Conservation (phyloP, 768 basidiomycete genomes). For the Cystofilobasidium capitatum region DNA sequence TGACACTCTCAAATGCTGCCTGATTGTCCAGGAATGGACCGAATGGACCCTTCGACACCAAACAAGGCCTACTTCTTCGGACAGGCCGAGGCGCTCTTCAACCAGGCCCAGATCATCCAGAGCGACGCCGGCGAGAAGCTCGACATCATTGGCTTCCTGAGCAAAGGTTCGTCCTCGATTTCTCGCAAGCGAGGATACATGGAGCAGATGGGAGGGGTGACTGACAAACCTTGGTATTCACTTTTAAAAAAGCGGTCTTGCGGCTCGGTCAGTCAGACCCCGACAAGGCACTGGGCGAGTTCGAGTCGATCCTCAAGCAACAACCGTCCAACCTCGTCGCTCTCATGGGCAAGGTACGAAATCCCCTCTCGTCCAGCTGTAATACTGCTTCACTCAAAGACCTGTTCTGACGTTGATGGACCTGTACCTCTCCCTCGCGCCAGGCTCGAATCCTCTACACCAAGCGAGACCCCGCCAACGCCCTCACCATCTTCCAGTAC, state of each 20-base stretch:
- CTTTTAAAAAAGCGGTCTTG: slow-evolving; percentile 54
- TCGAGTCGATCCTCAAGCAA: slow-evolving; percentile 64
- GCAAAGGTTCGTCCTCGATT: slow-evolving; percentile 4
- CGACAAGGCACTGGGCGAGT: slow-evolving; percentile 70
- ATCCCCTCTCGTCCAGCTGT: background rate
- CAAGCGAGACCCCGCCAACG: slow-evolving; percentile 61
- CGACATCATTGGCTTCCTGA: slow-evolving; percentile 19
- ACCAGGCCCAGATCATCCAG: slow-evolving; percentile 9
- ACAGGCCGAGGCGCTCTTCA: slow-evolving; percentile 4
- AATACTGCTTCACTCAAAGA: background rate
- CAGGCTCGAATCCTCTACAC: slow-evolving; percentile 80
- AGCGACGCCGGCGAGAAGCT: background rate
- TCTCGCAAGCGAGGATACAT: slow-evolving; percentile 40
- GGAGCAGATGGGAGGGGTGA: slow-evolving; percentile 58
- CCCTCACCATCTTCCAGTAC: slow-evolving; percentile 76
- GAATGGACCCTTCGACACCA: too few species aligned
- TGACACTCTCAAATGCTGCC: slow-evolving; percentile 36
- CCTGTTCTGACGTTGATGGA: background rate
- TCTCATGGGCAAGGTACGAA: slow-evolving; percentile 66
- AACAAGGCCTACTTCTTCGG: slow-evolving; percentile 33
- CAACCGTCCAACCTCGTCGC: slow-evolving; percentile 83
- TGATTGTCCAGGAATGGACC: too few species aligned
- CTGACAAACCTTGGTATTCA: slow-evolving; percentile 33
- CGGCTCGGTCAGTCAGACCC: slow-evolving; percentile 68
- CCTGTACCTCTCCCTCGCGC: slow-evolving; percentile 4